Conservation (phyloP, 208 protist genomes). For the Crithidia sp. region DNA sequence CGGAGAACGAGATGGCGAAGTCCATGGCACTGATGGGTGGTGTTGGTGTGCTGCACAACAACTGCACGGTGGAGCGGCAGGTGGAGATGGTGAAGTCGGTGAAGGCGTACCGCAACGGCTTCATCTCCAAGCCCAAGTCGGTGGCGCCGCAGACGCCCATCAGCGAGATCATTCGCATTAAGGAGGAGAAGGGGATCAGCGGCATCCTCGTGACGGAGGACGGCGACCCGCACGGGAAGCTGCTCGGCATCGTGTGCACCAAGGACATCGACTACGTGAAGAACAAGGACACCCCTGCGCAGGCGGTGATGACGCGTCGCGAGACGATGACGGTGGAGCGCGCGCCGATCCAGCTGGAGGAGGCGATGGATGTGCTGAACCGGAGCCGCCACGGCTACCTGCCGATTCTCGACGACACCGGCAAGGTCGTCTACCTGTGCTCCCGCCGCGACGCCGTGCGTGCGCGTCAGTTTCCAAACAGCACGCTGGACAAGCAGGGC, state of each 20-base stretch:
- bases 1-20: conserved; percentile 92
- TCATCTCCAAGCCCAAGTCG: conserved; percentile 96
- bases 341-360: conserved; percentile 89
- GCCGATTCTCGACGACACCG: conserved; percentile 95
- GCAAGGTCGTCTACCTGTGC: conserved; percentile 92
- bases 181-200: conserved; percentile 94
- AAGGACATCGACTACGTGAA: conserved; percentile 98
- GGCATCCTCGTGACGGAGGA: conserved; percentile 97
- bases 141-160: conserved; percentile 87
- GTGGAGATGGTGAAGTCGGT: conserved; percentile 92
- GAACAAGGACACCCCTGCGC: conserved; percentile 74
- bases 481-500: conserved; percentile 79
- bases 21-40: conserved; percentile 94
- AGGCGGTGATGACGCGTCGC: conserved; percentile 88
- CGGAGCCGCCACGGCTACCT: conserved; percentile 95
- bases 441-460: conserved; percentile 86
- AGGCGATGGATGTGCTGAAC: conserved; percentile 96
- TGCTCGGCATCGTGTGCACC: conserved; percentile 97
- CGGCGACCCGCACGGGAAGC: conserved; percentile 92
- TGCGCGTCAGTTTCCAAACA: conserved; percentile 82
- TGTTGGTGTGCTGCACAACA: conserved; percentile 97
- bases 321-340: conserved; percentile 84
- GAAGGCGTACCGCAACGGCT: conserved; percentile 97
- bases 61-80: conserved; percentile 93
- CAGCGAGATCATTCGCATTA: conserved; percentile 90